Conservation (phyloP, 768 basidiomycete genomes). For the Tulasnella sp. region DNA sequence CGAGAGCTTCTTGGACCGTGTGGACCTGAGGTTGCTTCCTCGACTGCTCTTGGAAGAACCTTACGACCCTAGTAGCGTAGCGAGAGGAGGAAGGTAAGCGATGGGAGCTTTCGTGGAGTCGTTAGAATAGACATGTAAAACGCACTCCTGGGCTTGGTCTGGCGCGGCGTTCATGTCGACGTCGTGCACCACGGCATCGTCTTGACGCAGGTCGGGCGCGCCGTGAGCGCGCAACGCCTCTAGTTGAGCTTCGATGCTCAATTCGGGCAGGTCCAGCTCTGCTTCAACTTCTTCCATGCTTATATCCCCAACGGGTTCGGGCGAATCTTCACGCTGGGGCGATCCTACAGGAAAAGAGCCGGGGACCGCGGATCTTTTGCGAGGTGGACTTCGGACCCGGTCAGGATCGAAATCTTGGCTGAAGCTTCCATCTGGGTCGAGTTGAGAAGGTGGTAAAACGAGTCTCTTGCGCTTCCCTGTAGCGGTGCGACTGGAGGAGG, state of each 20-base stretch:
- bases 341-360: background rate
- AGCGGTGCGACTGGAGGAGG: background rate
- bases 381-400: background rate
- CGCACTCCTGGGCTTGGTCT: constrained; percentile 18
- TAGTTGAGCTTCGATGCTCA: background rate
- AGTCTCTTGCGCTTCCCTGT: background rate
- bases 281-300: constrained; percentile 4
- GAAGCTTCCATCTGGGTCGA: background rate
- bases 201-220: background rate
- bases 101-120: background rate
- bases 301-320: background rate
- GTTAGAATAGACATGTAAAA: background rate
- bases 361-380: constrained; percentile 7
- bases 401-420: constrained; percentile 3
- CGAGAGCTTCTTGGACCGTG: constrained; percentile 12
- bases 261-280: background rate
- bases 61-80: background rate
- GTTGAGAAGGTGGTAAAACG: background rate
- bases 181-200: background rate
- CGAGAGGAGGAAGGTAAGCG: background rate
- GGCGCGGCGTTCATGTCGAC: constrained; percentile 7
- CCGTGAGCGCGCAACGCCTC: background rate
- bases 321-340: background rate
- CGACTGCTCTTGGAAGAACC: constrained; percentile 17
- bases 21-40: background rate